Conservation (phyloP, 1,139 yeast species). For the Debaryomyces coudertii region DNA sequence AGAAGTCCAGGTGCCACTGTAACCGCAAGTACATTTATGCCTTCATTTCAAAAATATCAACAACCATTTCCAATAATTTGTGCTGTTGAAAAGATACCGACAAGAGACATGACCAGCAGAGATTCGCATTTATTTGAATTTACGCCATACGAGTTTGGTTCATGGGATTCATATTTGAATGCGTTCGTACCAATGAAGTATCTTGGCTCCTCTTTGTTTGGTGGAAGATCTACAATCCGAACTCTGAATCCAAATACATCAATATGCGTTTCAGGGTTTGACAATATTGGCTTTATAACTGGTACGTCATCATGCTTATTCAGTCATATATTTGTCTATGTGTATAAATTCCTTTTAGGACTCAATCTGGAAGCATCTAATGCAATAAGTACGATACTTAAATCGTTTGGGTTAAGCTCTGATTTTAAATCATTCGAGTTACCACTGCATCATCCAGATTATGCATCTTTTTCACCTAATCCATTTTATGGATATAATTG, state of each 20-base stretch:
- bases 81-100: conserved; percentile 37
- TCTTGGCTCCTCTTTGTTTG: conserved; percentile 53
- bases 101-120: conserved; percentile 21
- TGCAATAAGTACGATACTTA: conserved; percentile 48
- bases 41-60: conserved; percentile 24
- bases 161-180: conserved; percentile 58
- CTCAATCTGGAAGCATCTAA: conserved; percentile 40
- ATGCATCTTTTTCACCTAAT: conserved; percentile 73
- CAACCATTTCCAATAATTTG: conserved; percentile 50
- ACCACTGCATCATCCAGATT: conserved; percentile 56
- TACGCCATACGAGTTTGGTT: conserved; percentile 71
- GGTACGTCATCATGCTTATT: conserved; percentile 77
- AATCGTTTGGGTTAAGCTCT: conserved; percentile 50
- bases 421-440: conserved; percentile 21
- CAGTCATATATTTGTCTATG: conserved; percentile 53
- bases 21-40: conserved; percentile 23
- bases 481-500: conserved; percentile 57
- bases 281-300: conserved; percentile 71
- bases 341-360: conserved; percentile 47
- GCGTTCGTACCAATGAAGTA: conserved; percentile 57
- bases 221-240: conserved; percentile 27
- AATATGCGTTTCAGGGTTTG: conserved; percentile 60
- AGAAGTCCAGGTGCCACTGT: conserved; percentile 40
- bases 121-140: conserved; percentile 52
- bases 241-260: conserved; percentile 27